A percentile compares a stretch with the other conserved stretches of the same genome.
Conservation (phyloP, 805 yeast genomes). For the Suhomyces sp. region DNA sequence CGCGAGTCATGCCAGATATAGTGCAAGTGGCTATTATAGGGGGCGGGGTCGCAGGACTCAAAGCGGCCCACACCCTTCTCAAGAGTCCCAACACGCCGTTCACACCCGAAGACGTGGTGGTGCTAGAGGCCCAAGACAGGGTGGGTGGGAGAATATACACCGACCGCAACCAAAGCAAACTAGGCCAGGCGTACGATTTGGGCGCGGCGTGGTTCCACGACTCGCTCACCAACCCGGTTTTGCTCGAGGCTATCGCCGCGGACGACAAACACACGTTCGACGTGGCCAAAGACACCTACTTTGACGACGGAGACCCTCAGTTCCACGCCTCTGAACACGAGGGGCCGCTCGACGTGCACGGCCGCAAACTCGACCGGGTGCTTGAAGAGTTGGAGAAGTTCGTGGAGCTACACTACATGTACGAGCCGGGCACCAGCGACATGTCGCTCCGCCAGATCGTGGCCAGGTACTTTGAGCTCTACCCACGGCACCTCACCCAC, state of each 20-base stretch:
- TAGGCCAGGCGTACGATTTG: slow-evolving; percentile 52
- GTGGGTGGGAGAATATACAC: slow-evolving; percentile 25
- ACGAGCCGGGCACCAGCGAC: slow-evolving; percentile 48
- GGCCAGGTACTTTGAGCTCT: slow-evolving; percentile 43
- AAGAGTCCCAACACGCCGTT: slow-evolving; percentile 13
- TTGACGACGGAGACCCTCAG: slow-evolving; percentile 43
- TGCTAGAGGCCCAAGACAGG: slow-evolving; percentile 23
- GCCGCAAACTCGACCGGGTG: slow-evolving; percentile 31
- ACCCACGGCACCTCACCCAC: slow-evolving; percentile 45
- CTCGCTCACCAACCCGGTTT: slow-evolving; percentile 56
- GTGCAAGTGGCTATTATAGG: slow-evolving; percentile 16
- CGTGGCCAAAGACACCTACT: slow-evolving; percentile 33
- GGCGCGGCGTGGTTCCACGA: slow-evolving; percentile 96
- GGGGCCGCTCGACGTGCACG: slow-evolving; percentile 33
- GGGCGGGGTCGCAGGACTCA: slow-evolving; percentile 24
- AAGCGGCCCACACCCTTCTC: slow-evolving; percentile 25
- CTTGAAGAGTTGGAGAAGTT: slow-evolving; percentile 56
- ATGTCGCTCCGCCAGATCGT: slow-evolving; percentile 50
- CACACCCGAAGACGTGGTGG: slow-evolving; percentile 11
- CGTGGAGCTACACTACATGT: slow-evolving; percentile 55
- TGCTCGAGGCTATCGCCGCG: slow-evolving; percentile 16
- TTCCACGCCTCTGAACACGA: slow-evolving; percentile 23
- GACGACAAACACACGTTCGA: slow-evolving; percentile 13
- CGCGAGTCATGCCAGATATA: background rate
- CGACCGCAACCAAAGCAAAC: slow-evolving; percentile 12